These are phyloP conservation scores for Penicillium verhagenii DNA, from an alignment of 495 filamentous ascomycete genomes.

Conservation along the genomic window DNA sequence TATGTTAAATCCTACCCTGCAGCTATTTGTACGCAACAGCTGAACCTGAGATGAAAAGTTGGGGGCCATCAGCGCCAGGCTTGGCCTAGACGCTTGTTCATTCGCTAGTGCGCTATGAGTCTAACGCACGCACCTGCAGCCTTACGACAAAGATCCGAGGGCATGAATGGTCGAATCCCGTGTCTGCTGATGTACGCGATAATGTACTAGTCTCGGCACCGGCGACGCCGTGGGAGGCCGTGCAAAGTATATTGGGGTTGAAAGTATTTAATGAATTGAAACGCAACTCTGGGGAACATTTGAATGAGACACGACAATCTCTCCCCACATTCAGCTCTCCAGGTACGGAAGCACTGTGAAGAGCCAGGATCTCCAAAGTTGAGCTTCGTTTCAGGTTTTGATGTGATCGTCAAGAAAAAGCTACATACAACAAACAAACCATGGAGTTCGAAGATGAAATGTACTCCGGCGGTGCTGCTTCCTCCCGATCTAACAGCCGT, in stretches of 20 bases:
- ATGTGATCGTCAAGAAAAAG: not conserved
- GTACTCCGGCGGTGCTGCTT: conserved; percentile 24
- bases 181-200: not conserved
- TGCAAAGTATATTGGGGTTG: not conserved
- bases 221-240: conserved; percentile 9
- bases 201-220: conserved; percentile 7
- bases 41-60: conserved; percentile 10
- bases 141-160: conserved; percentile 16
- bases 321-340: too few species aligned
- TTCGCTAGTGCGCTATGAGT: conserved; percentile 12
- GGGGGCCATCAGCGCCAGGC: conserved; percentile 18
- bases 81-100: conserved; percentile 4
- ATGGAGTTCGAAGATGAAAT: conserved; percentile 42
- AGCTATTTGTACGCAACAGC: not conserved
- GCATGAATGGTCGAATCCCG: conserved; percentile 6
- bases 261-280: not conserved
- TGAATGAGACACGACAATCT: too few species aligned
- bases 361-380: too few species aligned
- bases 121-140: conserved; percentile 27
- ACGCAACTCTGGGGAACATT: too few species aligned
- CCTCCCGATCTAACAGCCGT: conserved; percentile 40
- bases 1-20: not conserved
- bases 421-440: not conserved
- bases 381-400: not conserved
- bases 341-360: too few species aligned